A percentile compares a stretch with the other conserved stretches of the same genome.
Evolutionary conservation across 1,284 basidiomycete genomes (phyloP).

Genomic region (Leccinum solheimii): DNA sequence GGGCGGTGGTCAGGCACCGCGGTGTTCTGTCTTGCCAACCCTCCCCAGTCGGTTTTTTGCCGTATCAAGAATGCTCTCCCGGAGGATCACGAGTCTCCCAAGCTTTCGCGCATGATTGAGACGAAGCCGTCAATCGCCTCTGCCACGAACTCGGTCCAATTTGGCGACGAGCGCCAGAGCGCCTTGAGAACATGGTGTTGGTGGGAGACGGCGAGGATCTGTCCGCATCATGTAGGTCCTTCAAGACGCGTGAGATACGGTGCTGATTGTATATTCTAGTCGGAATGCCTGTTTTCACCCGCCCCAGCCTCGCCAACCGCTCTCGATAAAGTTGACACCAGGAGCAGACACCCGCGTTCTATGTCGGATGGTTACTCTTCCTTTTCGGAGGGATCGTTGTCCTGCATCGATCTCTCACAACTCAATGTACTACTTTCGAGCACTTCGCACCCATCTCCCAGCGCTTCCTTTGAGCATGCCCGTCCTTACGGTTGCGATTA

Average conservation of each 20-base stretch:
- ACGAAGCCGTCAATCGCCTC: constrained; percentile 62
- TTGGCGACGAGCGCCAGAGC: constrained; percentile 52
- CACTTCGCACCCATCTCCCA: constrained; percentile 38
- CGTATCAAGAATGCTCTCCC: constrained; percentile 25
- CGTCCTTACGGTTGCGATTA: constrained; percentile 60
- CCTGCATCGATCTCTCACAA: constrained; percentile 69
- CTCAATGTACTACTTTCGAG: constrained; percentile 58
- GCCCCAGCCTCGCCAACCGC: constrained; percentile 51
- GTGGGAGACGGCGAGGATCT: constrained; percentile 65
- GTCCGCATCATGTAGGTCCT: constrained; percentile 50
- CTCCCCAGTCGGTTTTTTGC: constrained; percentile 31
- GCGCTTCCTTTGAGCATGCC: constrained; percentile 36
- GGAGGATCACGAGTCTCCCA: constrained; percentile 38
- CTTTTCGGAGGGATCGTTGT: constrained; percentile 67
- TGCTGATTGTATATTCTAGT: constrained; percentile 36
- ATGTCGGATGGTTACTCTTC: constrained; percentile 61
- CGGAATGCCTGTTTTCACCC: constrained; percentile 55
- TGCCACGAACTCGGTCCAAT: constrained; percentile 52
- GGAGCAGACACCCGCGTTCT: constrained; percentile 66
- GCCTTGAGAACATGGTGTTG: constrained; percentile 35
- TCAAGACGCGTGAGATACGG: not conserved
- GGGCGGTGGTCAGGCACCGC: constrained; percentile 69
- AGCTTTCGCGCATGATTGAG: constrained; percentile 49
- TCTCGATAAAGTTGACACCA: constrained; percentile 58
- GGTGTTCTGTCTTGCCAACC: constrained; percentile 51